phyloP scores from a whole-genome alignment of 352 stramenopile species.

The Poterioochromonas sp. region DNA sequence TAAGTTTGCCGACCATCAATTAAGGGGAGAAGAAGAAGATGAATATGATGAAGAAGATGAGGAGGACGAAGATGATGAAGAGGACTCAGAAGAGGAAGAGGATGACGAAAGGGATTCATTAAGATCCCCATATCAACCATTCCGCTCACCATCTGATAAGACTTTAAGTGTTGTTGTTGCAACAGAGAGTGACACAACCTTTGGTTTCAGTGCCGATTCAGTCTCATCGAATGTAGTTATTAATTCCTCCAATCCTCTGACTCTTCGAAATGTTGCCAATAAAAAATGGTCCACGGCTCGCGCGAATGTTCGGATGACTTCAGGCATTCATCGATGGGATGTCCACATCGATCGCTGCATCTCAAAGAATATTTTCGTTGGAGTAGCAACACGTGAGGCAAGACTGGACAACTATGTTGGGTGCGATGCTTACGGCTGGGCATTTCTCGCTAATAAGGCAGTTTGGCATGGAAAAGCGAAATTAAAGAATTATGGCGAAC shows the following conservation, averaged over 20 bases:
- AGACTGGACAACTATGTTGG: conserved; percentile 75
- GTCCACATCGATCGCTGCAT: conserved; percentile 63
- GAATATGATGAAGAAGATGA: no score
- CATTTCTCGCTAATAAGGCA: conserved; percentile 75
- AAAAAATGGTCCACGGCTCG: conserved; percentile 80
- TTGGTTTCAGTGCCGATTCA: background rate
- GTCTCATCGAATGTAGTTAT: background rate
- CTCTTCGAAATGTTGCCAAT: conserved; percentile 65
- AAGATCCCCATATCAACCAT: background rate
- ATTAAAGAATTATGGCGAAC: conserved; percentile 67
- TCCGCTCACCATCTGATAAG: background rate
- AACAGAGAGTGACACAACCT: background rate
- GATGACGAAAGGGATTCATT: no score
- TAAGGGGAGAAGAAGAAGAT: no score
- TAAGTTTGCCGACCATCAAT: no score
- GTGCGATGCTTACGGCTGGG: conserved; percentile 70
- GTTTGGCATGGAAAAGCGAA: conserved; percentile 80
- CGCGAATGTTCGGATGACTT: conserved; percentile 56
- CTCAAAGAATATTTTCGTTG: conserved; percentile 82
- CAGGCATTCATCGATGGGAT: conserved; percentile 70
- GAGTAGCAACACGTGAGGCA: conserved; percentile 58
- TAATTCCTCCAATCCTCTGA: conserved; percentile 41
- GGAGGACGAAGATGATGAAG: no score
- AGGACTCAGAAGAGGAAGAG: no score
- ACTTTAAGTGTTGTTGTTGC: background rate